Base-by-base conservation (phyloP, 257 asterid species). In the Forsythia suspensa region DNA sequence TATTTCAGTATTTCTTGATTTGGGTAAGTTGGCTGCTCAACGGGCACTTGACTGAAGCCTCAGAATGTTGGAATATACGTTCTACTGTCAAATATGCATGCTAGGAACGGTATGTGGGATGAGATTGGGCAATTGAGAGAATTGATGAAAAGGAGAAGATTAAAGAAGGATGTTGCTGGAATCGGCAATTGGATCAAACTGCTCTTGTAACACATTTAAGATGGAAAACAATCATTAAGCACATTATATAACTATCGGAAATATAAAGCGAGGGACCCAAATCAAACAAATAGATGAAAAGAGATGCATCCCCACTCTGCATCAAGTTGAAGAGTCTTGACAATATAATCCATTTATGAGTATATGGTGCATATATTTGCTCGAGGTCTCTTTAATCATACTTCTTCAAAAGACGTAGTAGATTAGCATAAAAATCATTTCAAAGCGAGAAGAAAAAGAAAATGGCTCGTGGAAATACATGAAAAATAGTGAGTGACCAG, bases 161-260 rank as follows among this genome's bases (percentile, higher is more conserved):
- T n/a, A n/a, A n/a, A n/a, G n/a, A n/a, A n/a, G n/a, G n/a, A n/a
- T n/a, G n/a, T n/a, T n/a, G n/a, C 86, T 88, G 44, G 93, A 86
- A 86, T 92, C 95, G 70, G 92, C 91, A 70, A 95, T 94, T 67
- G 97, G 96, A 79, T 90, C 97, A 81, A 95, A 93, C 10, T 87
- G 93, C 81, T 94, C 97, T 97, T 96, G 86, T 43, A 82, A 79
- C 79, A 72, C 51, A 81, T 76, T 63, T 79, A 48, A 48, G 76
- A 71, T 20, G 24, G 21, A 72, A 79, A 79, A 73, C 70, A 81
- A 71, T 41, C 75, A 34, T 61, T 29, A 71, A 65, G 70, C 70
- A 8, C 39, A 21, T 63, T 3, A 63, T 51, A 2, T 6, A 51
- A 51, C 59, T 13, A 46, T 46, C 55, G 4, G 15, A 46, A 7